phyloP scores from a whole-genome alignment of 768 basidiomycete genomes.

The Coprinopsis cinerea region DNA sequence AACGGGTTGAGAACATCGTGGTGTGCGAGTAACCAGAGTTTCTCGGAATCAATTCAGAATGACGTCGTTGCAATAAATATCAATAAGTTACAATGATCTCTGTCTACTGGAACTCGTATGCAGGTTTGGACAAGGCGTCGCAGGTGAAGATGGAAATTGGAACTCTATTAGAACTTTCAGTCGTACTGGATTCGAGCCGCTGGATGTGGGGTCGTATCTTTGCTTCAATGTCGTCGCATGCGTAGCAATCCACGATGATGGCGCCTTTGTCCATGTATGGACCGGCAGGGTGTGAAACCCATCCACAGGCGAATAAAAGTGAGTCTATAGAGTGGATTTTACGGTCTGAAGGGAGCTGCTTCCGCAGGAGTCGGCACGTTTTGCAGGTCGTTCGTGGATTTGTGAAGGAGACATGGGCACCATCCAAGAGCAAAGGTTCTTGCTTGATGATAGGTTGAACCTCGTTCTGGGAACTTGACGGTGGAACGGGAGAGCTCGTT shows the following conservation, averaged over 20 bases:
- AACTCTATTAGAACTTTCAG: neutral
- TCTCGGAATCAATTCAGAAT: neutral
- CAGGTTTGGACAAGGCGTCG: neutral
- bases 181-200: neutral
- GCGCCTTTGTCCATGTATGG: constrained; percentile 25
- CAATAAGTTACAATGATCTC: neutral
- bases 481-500: too few relatives aligned
- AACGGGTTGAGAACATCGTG: neutral
- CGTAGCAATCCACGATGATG: constrained; percentile 29
- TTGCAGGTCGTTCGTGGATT: constrained; percentile 14
- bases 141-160: neutral
- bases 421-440: constrained; percentile 10
- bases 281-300: constrained; percentile 17
- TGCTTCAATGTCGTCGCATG: constrained; percentile 12
- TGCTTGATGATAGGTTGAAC: neutral
- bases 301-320: constrained; percentile 43
- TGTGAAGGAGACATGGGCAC: constrained; percentile 26
- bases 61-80: neutral
- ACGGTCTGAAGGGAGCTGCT: constrained; percentile 25
- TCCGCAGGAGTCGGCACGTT: constrained; percentile 24
- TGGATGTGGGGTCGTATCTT: neutral
- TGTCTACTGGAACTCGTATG: neutral
- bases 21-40: neutral
- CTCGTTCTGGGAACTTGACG: too few relatives aligned
- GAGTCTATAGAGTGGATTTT: constrained; percentile 39